Evolutionary conservation across 2,329 filamentous ascomycete genomes (phyloP).

Genomic region (Fusarium pseudoanthophilum): DNA sequence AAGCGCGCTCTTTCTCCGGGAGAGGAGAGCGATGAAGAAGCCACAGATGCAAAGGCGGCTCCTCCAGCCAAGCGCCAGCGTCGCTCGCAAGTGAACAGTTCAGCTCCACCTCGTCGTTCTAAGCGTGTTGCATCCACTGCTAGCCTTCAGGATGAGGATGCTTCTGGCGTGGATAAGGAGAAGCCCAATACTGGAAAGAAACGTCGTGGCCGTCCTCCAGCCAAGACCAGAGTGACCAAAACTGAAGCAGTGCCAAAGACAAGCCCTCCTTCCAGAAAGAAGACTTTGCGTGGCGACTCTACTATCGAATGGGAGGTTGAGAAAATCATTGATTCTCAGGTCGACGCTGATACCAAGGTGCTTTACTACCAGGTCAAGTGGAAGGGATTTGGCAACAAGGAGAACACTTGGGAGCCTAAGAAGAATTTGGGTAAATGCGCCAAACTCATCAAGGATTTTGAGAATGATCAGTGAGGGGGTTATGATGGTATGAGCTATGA

Average conservation of each 20-base stretch:
- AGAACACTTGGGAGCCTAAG: constrained; percentile 66
- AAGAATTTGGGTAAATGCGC: constrained; percentile 55
- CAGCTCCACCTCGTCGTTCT: constrained; percentile 23
- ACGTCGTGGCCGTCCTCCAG: constrained; percentile 23
- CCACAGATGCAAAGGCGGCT: not conserved
- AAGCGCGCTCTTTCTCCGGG: constrained; percentile 11
- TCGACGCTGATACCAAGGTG: constrained; percentile 52
- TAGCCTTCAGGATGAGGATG: not conserved
- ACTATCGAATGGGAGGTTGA: constrained; percentile 60
- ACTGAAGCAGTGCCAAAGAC: not conserved
- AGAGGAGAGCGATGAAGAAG: not conserved
- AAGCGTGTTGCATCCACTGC: constrained; percentile 10
- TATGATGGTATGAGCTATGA: not conserved
- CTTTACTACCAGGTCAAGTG: constrained; percentile 64
- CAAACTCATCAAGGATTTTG: constrained; percentile 51
- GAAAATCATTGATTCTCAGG: constrained; percentile 54
- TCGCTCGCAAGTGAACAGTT: not conserved
- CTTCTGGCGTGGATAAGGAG: not conserved
- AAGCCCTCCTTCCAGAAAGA: constrained; percentile 7
- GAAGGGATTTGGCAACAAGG: constrained; percentile 56
- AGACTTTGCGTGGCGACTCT: constrained; percentile 21
- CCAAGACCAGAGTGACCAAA: constrained; percentile 20
- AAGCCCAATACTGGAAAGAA: not conserved
- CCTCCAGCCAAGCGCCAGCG: constrained; percentile 25
- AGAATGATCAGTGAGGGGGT: constrained; percentile 32